Conservation (phyloP, 2,329 filamentous ascomycete genomes). For the Fusarium sp. region DNA sequence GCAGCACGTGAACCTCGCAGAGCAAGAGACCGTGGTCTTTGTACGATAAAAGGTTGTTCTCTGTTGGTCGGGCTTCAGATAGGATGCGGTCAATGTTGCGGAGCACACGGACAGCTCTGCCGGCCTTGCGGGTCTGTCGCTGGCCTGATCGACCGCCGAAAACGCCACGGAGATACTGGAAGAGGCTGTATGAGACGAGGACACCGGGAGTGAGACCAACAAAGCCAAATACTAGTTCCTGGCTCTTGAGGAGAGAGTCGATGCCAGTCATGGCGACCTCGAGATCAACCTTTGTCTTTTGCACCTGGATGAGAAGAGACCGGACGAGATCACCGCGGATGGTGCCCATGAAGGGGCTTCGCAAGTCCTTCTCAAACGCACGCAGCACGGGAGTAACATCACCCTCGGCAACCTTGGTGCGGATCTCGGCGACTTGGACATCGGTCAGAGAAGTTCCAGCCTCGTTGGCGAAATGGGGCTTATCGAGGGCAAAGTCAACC, state of each 20-base stretch:
- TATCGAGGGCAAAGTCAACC: constrained; percentile 92
- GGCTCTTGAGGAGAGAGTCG: constrained; percentile 93
- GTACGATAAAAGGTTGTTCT: constrained; percentile 85
- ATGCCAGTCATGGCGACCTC: constrained; percentile 97
- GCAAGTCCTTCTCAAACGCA: constrained; percentile 92
- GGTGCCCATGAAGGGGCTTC: constrained; percentile 85
- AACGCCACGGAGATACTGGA: constrained; percentile 79
- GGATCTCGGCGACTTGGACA: constrained; percentile 80
- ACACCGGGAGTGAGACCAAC: constrained; percentile 93
- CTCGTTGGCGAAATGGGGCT: constrained; percentile 74
- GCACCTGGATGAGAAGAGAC: constrained; percentile 93
- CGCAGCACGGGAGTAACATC: constrained; percentile 93
- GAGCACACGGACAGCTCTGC: constrained; percentile 82
- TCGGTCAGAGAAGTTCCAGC: constrained; percentile 70
- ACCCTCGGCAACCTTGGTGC: constrained; percentile 87
- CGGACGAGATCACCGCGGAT: constrained; percentile 89
- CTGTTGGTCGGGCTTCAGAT: constrained; percentile 76
- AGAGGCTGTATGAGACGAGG: constrained; percentile 83
- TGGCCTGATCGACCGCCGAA: constrained; percentile 81
- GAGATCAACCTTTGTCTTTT: constrained; percentile 99
- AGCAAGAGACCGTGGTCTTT: constrained; percentile 93
- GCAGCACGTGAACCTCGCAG: constrained; percentile 89
- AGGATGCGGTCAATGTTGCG: constrained; percentile 91
- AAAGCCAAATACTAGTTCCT: constrained; percentile 98
- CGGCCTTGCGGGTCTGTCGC: constrained; percentile 75